phyloP scores from a whole-genome alignment of 495 filamentous ascomycete species.

The Talaromyces adpressus region DNA sequence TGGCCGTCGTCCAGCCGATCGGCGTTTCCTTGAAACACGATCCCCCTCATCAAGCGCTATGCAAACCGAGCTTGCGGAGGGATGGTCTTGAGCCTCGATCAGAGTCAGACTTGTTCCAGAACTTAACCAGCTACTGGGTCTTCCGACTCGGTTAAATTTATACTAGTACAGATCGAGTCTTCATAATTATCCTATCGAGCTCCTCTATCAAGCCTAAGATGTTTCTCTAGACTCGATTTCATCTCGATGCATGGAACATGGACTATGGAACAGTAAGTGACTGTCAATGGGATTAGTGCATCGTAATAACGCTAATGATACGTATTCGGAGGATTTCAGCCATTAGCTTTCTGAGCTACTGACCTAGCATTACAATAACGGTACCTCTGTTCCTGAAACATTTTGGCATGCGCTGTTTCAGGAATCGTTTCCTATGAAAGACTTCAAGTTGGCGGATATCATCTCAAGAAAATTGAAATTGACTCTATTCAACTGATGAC shows the following conservation, averaged over 20 bases:
- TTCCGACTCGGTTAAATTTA: background rate
- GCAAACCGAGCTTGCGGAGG: slow-evolving; percentile 1
- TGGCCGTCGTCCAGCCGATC: background rate
- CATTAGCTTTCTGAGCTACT: background rate
- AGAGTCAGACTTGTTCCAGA: background rate
- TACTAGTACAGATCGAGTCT: background rate
- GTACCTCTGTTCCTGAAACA: background rate
- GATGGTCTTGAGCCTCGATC: background rate
- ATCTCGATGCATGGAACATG: background rate
- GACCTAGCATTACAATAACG: background rate
- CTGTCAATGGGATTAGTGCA: background rate
- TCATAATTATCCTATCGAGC: background rate
- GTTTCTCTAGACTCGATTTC: background rate
- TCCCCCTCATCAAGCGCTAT: background rate
- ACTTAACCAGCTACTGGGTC: background rate
- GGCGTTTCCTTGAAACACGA: background rate
- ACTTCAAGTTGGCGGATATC: background rate
- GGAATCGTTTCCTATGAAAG: background rate
- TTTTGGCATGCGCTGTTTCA: background rate
- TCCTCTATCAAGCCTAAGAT: background rate
- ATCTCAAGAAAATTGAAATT: background rate
- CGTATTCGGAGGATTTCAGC: background rate
- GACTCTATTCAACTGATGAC: background rate
- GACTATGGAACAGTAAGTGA: background rate
- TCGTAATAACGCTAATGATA: background rate